phyloP scores from a whole-genome alignment of 805 yeast genomes.

The Cyberlindnera suaveolens region DNA sequence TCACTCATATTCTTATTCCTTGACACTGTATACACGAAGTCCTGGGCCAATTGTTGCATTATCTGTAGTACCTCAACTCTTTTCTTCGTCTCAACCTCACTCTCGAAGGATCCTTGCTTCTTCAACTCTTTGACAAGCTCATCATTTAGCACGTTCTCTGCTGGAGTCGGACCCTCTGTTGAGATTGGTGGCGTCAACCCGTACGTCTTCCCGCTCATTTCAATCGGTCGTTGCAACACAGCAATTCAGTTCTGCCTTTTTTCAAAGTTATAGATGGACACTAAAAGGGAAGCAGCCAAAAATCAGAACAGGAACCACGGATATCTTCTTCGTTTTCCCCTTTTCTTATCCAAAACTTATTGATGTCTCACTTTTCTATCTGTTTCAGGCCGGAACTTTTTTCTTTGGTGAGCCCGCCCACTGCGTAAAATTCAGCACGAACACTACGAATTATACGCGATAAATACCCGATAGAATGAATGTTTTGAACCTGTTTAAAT shows the following conservation, averaged over 20 bases:
- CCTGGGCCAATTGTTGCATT: conserved; percentile 68
- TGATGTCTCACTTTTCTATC: background rate
- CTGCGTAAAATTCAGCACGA: conserved; percentile 1
- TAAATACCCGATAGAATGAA: no score
- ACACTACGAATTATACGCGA: background rate
- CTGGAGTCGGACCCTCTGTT: conserved; percentile 73
- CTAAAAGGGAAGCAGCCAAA: no score
- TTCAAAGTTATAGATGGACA: no score
- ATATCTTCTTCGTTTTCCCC: background rate
- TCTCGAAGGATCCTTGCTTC: conserved; percentile 81
- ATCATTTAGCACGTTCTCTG: conserved; percentile 73
- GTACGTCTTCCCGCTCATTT: conserved; percentile 13
- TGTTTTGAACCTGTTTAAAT: no score
- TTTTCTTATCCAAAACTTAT: background rate
- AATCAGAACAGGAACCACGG: no score
- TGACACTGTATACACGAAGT: conserved; percentile 80
- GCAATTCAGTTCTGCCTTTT: no score
- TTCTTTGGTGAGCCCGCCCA: background rate
- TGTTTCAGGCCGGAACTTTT: no score
- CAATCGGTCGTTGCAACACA: no score
- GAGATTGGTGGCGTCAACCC: conserved; percentile 60
- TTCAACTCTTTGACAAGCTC: conserved; percentile 71
- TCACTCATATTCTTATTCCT: conserved; percentile 86
- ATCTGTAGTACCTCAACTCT: conserved; percentile 68
- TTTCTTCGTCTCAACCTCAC: conserved; percentile 75